Conservation (phyloP, 2,329 filamentous ascomycete species). For the Sporothrix dimorphospora region DNA sequence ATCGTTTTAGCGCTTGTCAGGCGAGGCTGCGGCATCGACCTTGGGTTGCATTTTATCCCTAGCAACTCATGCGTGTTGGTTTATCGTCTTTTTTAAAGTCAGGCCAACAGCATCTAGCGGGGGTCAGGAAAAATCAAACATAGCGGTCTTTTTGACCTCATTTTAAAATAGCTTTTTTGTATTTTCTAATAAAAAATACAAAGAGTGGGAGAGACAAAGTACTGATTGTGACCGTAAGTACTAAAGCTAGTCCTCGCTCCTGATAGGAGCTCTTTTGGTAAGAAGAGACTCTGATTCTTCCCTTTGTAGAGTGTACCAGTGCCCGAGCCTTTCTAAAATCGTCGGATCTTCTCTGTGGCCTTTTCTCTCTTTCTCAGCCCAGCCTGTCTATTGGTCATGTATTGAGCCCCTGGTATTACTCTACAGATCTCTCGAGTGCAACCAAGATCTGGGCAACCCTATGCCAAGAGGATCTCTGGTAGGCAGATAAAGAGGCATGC, state of each 20-base stretch:
- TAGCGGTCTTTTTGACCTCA: too few relatives aligned
- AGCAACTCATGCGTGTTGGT: background rate
- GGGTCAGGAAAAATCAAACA: too few relatives aligned
- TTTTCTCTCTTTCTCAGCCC: background rate
- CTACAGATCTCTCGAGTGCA: background rate
- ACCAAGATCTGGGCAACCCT: background rate
- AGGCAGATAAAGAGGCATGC: background rate
- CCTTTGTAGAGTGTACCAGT: background rate
- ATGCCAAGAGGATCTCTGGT: conserved; percentile 8
- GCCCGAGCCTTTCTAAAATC: background rate
- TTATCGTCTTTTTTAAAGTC: too few relatives aligned
- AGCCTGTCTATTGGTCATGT: background rate
- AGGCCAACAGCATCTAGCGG: too few relatives aligned
- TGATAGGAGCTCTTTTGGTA: background rate
- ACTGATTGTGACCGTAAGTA: too few relatives aligned
- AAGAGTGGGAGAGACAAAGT: background rate
- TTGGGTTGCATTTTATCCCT: background rate
- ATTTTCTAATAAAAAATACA: background rate
- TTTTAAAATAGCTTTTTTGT: background rate
- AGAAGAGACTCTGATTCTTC: background rate
- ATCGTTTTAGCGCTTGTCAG: background rate
- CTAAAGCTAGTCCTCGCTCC: background rate
- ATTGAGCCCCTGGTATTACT: background rate
- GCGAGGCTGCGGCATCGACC: conserved; percentile 10
- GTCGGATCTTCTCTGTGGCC: background rate